phyloP scores from a whole-genome alignment of 768 basidiomycete species.

The Mycena crocata region DNA sequence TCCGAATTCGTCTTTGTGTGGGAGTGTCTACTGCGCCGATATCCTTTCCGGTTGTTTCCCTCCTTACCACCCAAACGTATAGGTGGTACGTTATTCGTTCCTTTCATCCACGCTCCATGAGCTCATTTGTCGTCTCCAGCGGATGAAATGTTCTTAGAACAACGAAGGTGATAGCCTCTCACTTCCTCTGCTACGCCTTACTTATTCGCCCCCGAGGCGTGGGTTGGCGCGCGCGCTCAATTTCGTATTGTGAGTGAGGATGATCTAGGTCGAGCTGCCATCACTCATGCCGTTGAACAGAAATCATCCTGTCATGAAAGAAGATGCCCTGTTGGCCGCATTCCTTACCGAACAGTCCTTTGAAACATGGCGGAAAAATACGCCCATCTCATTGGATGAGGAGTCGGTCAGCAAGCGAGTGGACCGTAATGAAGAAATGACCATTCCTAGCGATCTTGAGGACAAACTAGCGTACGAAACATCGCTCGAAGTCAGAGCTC shows the following conservation, averaged over 20 bases:
- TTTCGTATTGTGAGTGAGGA: slow-evolving; percentile 73
- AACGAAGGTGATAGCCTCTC: slow-evolving; percentile 68
- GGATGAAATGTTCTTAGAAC: slow-evolving; percentile 92
- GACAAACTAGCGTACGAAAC: slow-evolving; percentile 81
- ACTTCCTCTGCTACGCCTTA: slow-evolving; percentile 12
- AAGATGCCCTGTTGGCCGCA: slow-evolving; percentile 83
- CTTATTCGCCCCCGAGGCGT: slow-evolving; percentile 58
- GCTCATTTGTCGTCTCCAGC: slow-evolving; percentile 52
- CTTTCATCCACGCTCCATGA: not conserved
- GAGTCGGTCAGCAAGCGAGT: slow-evolving; percentile 85
- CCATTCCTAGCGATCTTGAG: slow-evolving; percentile 91
- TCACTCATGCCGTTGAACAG: slow-evolving; percentile 46
- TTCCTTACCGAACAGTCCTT: slow-evolving; percentile 89
- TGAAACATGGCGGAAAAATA: slow-evolving; percentile 88
- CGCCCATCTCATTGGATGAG: slow-evolving; percentile 83
- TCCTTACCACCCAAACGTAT: slow-evolving; percentile 92
- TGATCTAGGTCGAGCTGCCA: not conserved
- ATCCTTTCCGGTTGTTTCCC: slow-evolving; percentile 93
- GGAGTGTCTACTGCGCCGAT: slow-evolving; percentile 86
- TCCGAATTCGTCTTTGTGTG: slow-evolving; percentile 93
- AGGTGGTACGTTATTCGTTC: slow-evolving; percentile 69
- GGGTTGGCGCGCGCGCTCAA: slow-evolving; percentile 85
- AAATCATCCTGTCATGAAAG: slow-evolving; percentile 92
- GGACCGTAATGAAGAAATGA: slow-evolving; percentile 89
- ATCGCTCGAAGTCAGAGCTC: not conserved